Percentiles rank a stretch among this genome's conserved stretches.
Conservation (phyloP, 371 early-diverging fungal species). For the Apophysomyces ossiformis region DNA sequence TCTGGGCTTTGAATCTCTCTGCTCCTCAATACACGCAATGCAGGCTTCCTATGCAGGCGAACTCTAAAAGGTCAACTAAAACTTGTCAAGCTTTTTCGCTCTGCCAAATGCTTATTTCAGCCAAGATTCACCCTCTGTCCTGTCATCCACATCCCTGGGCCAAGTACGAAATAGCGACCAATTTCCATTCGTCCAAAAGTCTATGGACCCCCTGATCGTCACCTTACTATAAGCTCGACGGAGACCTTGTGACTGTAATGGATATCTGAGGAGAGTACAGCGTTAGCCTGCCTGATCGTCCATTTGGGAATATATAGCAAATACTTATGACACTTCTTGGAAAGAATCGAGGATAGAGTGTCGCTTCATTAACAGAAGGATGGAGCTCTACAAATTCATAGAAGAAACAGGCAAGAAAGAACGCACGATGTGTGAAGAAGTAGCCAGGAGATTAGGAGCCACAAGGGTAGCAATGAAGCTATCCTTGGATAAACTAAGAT, state of each 20-base stretch:
- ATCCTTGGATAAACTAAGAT: too few species aligned
- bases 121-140: not conserved
- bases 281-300: not conserved
- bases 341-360: not conserved
- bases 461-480: too few species aligned
- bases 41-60: too few species aligned
- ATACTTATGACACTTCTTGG: conserved; percentile 1
- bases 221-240: not conserved
- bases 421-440: not conserved
- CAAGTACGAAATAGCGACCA: not conserved
- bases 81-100: too few species aligned
- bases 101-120: not conserved
- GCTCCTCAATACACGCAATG: too few species aligned
- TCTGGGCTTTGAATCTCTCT: too few species aligned
- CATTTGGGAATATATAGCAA: not conserved
- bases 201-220: not conserved
- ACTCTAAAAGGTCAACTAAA: too few species aligned
- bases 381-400: not conserved
- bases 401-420: not conserved
- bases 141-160: not conserved
- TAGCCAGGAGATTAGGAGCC: not conserved
- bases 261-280: not conserved
- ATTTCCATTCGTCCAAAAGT: not conserved
- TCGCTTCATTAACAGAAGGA: not conserved
- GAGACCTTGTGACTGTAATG: not conserved